Evolutionary conservation across 371 early-diverging fungal genomes (phyloP), one percentile per base, ranked within the genome.

Genomic region (Smittium culicis): DNA sequence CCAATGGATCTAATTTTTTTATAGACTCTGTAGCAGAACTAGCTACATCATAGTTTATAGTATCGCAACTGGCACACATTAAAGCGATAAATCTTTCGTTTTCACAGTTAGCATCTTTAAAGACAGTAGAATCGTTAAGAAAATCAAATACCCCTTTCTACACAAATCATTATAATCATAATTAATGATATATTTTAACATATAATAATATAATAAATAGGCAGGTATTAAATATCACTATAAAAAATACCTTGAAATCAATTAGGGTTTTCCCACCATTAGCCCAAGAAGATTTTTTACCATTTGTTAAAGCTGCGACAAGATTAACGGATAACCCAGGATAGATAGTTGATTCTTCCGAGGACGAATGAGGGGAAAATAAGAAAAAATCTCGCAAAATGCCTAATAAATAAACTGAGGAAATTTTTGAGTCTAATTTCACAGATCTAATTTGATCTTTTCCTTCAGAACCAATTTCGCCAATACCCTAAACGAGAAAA

Each of bases 31-130:
- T 5, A 45, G 34, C 29, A 34, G 34, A 35, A 2, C n/a, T 45
- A 16, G 45, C 17, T 1, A 64, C 34, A 35, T 64, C 65, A 28
- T 31, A 27, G 30, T 16, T 34, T 17, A n/a, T 45, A 29, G 65
- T n/a, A 28, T 64, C 65, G 28, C 65, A 64, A 54, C 34, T 35
- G 11, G 34, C 65, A 14, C 33, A 35, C 3, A 64, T 2, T 16
- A 64, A 64, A 17, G 29, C 3, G 25, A 64, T 64, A 35, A 34
- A 35, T 54, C 34, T 64, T 24, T 45, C 11, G 24, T 64, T 34
- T 5, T 64, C 35, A 3, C 29, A 24, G 17, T 14, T 8, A 17
- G n/a, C 27, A 2, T 45, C 17, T 14, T 32, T 28, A 35, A 64
- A 64, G 11, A 45, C 17, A 27, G 8, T 14, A 35, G 65, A 11